phyloP scores from a whole-genome alignment of 768 basidiomycete genomes.

The Termitomyces sp. region DNA sequence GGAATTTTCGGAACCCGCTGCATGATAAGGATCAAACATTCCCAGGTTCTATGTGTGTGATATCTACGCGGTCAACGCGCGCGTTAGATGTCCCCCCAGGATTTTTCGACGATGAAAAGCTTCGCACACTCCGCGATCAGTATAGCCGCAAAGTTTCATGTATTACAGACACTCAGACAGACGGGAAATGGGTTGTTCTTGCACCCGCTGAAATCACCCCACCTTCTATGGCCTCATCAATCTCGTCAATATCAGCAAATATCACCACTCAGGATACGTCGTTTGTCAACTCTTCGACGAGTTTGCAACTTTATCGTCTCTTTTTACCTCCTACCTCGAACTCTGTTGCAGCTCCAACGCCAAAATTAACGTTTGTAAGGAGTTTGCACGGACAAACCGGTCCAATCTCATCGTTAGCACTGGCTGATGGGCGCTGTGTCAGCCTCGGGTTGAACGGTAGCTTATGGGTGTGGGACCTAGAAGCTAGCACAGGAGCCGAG shows the following conservation, averaged over 20 bases:
- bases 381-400: constrained; percentile 66
- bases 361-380: constrained; percentile 68
- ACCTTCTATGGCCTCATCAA: constrained; percentile 12
- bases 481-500: constrained; percentile 46
- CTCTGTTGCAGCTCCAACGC: constrained; percentile 44
- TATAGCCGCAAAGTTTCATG: constrained; percentile 69
- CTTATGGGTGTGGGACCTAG: constrained; percentile 86
- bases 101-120: constrained; percentile 64
- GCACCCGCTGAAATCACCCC: constrained; percentile 47
- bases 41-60: constrained; percentile 37
- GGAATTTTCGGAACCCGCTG: constrained; percentile 13
- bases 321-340: constrained; percentile 44
- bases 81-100: constrained; percentile 68
- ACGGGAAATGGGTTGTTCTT: constrained; percentile 82
- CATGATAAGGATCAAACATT: constrained; percentile 3
- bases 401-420: constrained; percentile 58
- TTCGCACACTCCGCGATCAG: constrained; percentile 63
- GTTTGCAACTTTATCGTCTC: constrained; percentile 72
- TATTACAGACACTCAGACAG: constrained; percentile 74
- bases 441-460: constrained; percentile 66
- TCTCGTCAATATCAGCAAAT: constrained; percentile 7
- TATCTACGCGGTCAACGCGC: constrained; percentile 56
- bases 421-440: constrained; percentile 81
- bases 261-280: background rate
- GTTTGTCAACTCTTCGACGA: constrained; percentile 34